A percentile compares a stretch with the other conserved stretches of the same genome.
These are phyloP conservation scores for Salvia rosmarinus DNA, from an alignment of 257 asterid genomes.

Conservation along the genomic window DNA sequence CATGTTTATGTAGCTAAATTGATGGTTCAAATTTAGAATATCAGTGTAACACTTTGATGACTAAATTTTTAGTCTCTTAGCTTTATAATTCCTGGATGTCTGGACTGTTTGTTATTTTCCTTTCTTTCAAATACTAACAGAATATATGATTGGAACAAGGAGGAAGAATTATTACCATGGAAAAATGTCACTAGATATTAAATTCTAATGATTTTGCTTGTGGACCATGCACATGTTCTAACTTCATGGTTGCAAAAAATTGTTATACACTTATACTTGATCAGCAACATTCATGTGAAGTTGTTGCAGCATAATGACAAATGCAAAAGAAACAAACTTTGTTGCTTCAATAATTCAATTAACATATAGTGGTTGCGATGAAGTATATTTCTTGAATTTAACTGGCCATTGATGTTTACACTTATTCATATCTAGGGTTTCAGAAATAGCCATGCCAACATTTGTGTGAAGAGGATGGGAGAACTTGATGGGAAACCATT, in stretches of 20 bases:
- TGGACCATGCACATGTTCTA: background rate
- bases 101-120: background rate
- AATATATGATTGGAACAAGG: conserved; percentile 1
- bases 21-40: background rate
- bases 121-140: background rate
- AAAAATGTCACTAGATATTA: background rate
- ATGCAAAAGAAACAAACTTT: conserved; percentile 5
- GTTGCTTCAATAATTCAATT: conserved; percentile 27
- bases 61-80: background rate
- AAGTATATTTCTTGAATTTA: conserved; percentile 8
- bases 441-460: conserved; percentile 49
- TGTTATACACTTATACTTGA: conserved; percentile 10
- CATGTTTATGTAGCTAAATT: background rate
- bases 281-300: background rate
- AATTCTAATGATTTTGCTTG: background rate
- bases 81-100: conserved; percentile 5
- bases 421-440: conserved; percentile 40
- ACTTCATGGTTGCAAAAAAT: background rate
- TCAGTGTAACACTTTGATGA: background rate
- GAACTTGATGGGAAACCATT: conserved; percentile 63
- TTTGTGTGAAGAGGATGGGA: conserved; percentile 79
- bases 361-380: conserved; percentile 1
- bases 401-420: conserved; percentile 27
- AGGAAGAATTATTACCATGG: conserved; percentile 4
- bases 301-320: conserved; percentile 10